Conservation (phyloP, 331 rosid genomes). For the Quercus tomentella region DNA sequence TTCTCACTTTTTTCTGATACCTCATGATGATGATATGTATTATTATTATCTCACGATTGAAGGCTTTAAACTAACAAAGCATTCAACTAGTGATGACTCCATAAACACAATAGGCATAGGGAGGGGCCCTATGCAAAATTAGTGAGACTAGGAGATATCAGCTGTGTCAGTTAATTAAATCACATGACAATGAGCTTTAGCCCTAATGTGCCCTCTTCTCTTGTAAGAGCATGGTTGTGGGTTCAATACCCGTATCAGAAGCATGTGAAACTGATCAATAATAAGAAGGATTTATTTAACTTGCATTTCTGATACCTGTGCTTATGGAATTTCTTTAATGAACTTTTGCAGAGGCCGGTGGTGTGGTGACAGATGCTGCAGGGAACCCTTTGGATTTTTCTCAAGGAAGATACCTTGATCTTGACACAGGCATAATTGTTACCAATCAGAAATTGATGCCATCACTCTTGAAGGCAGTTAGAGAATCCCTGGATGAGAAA, state of each 20-base stretch:
- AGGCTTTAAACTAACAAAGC: no score
- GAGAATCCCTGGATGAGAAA: constrained; percentile 62
- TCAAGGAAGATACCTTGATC: constrained; percentile 73
- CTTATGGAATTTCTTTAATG: neutral
- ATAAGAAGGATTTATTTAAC: neutral
- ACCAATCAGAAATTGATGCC: constrained; percentile 92
- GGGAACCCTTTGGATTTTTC: constrained; percentile 90
- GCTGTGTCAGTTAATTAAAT: neutral
- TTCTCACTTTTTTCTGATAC: neutral
- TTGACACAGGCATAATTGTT: constrained; percentile 73
- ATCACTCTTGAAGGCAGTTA: constrained; percentile 72
- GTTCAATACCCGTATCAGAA: no score
- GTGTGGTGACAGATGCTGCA: constrained; percentile 70
- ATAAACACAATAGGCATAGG: no score
- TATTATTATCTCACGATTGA: neutral
- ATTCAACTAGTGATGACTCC: no score
- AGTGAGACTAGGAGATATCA: no score
- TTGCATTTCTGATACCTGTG: neutral
- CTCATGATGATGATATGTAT: neutral
- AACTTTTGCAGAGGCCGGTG: constrained; percentile 79
- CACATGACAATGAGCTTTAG: no score
- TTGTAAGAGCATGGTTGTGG: no score
- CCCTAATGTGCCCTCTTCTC: no score
- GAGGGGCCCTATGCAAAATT: no score
- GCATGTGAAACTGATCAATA: no score